Base-by-base conservation (phyloP, 192 early-diverging fungal genomes). In the Ramicandelaber brevisporus region DNA sequence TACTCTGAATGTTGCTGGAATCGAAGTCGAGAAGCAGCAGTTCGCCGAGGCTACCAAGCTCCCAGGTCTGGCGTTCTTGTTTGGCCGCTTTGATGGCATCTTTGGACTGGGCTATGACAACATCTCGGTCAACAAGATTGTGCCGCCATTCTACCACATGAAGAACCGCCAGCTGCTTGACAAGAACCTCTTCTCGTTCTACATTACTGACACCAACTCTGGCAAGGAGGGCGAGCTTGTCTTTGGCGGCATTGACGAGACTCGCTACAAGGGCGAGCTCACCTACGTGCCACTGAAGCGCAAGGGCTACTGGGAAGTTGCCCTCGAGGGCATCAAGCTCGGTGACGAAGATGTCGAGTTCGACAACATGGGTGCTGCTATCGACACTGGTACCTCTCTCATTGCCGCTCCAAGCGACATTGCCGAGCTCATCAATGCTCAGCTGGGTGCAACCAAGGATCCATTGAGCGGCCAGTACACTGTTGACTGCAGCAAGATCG, bases 41-140 rank as follows among this genome's bases (percentile, higher is more conserved):
- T 98, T 98, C 64, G 89, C 71, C n/a, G 93, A 98, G 62, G 74
- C 78, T 2, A 70, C 70, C 21, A 90, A 89, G 62, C 87, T 93
- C 43, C 93, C 93, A 5, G 89, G 89, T 0, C 61, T 93, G 21
- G 70, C 87, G 1, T 98, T 95, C 64, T 79, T 74, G 1, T 73
- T 88, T 38, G 87, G 80, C 12, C 53, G 68, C n/a, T 98, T 95
- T 40, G 92, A 98, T 47, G 92, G 92, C 11, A 98, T 98, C 44
- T 63, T 95, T 29, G 90, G 88, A 6, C 53, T 93, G 9, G 85
- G 62, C n/a, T 78, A 80, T 38, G 73, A 84, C 36, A 70, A 58
- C 30, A 92, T 93, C 47, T 70, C 85, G 5, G 87, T 97, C 16
- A 46, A 74, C 18, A 53, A 63, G 16, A 78, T 80, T 7, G 80